Evolutionary conservation across 257 asterid species (phyloP), one percentile per base, ranked within the genome.

Genomic region (Solanum pinnatisectum): DNA sequence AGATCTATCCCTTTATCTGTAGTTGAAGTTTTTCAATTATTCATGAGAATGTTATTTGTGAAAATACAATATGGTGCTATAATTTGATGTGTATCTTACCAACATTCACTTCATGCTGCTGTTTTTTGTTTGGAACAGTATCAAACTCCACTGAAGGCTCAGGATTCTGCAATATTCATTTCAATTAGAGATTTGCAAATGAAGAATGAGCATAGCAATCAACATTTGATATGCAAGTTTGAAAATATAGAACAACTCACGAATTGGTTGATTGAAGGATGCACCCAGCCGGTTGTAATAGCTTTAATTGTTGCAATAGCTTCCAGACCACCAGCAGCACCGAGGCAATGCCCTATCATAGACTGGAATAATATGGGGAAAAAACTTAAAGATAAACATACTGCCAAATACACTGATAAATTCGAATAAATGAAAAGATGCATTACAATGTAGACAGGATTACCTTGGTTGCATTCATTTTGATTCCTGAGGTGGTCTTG

Each of bases 301-400:
- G 99, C 98, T 92, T 95, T 95, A 71, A 96, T 91, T 42, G 98
- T 89, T 63, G 99, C 99, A 59, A 96, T 96, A 88, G 99, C 98
- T 92, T 96, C 99, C 88, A 96, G 90, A 82, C 99, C 99, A 90
- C 99, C 99, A 83, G 99, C 98, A 89, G 98, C 99, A 85, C 98
- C 99, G 44, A 96, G 96, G 89, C 98, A 96, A 86, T 96, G 99
- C 84, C 99, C 99, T 84, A 96, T 95, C 99, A 96, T 96, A 68
- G 99, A 96, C 99, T 96, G 96, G 74, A 44, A 73, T 42, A 72
- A 74, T 30, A 93, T 33, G 23, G 74, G 30, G 68, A 56, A 67
- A 25, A 89, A 0, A 13, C 6, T 42, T 87, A 84, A 42, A 87
- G 46, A 84, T 46, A 23, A 83, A 32, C 79, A 84, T 8, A 27